These are phyloP conservation scores for Arthrobotrys entomopaga DNA, from an alignment of 2,329 filamentous ascomycete species.

Conservation along the genomic window DNA sequence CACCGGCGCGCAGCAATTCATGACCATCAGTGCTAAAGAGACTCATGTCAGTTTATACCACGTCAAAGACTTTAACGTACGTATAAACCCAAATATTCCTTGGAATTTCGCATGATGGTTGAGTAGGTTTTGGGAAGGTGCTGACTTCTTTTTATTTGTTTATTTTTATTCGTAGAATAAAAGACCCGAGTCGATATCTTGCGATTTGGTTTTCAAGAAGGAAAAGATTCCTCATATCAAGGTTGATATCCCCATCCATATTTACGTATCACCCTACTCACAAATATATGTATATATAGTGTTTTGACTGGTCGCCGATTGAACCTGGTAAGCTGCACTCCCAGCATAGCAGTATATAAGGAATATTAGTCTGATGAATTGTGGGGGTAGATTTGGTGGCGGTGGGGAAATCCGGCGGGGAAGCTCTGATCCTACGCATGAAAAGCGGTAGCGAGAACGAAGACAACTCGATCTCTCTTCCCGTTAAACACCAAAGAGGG, in stretches of 20 bases:
- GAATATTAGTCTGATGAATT: slow-evolving; percentile 62
- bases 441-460: slow-evolving; percentile 62
- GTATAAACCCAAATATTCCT: slow-evolving; percentile 60
- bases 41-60: slow-evolving; percentile 66
- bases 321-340: slow-evolving; percentile 61
- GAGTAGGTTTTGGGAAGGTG: not conserved
- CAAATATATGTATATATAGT: slow-evolving; percentile 55
- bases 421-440: slow-evolving; percentile 78
- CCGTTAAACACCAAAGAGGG: slow-evolving; percentile 78
- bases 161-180: slow-evolving; percentile 39
- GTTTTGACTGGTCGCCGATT: slow-evolving; percentile 68
- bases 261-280: slow-evolving; percentile 1
- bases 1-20: slow-evolving; percentile 64
- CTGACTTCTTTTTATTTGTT: slow-evolving; percentile 19
- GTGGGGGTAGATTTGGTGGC: slow-evolving; percentile 74
- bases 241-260: slow-evolving; percentile 59
- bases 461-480: slow-evolving; percentile 74
- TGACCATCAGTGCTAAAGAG: slow-evolving; percentile 67
- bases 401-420: slow-evolving; percentile 78
- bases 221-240: slow-evolving; percentile 67
- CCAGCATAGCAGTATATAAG: not conserved
- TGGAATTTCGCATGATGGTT: too few relatives aligned
- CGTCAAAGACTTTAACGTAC: slow-evolving; percentile 63
- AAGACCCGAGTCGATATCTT: slow-evolving; percentile 41
- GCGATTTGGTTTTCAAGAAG: slow-evolving; percentile 60